Percentiles rank a stretch among this genome's conserved stretches.
These are phyloP conservation scores for Stachybotrys echinatus DNA, from an alignment of 2,329 filamentous ascomycete genomes.

Conservation along the genomic window DNA sequence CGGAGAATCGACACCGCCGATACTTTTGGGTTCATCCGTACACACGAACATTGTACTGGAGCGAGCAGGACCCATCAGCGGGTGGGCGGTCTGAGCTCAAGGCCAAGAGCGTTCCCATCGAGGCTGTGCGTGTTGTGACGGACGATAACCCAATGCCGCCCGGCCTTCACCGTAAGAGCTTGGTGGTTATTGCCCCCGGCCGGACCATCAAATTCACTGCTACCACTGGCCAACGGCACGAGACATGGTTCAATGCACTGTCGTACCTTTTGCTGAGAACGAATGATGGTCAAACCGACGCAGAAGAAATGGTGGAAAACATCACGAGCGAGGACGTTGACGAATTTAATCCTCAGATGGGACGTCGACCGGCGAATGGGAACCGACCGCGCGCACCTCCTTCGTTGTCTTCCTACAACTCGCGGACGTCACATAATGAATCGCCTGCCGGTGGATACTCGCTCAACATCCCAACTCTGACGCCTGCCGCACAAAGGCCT, in stretches of 20 bases:
- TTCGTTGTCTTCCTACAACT: slow-evolving; percentile 78
- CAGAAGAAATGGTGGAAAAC: slow-evolving; percentile 52
- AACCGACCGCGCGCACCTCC: slow-evolving; percentile 49
- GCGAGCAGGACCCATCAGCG: slow-evolving; percentile 76
- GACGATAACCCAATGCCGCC: slow-evolving; percentile 96
- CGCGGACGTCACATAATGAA: slow-evolving; percentile 61
- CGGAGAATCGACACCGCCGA: slow-evolving; percentile 81
- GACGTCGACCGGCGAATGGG: slow-evolving; percentile 22
- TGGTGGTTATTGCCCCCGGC: slow-evolving; percentile 84
- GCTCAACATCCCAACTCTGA: slow-evolving; percentile 52
- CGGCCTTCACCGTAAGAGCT: slow-evolving; percentile 87
- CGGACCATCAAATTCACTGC: slow-evolving; percentile 91
- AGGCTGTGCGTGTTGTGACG: slow-evolving; percentile 83
- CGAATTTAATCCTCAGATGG: slow-evolving; percentile 74
- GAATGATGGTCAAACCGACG: slow-evolving; percentile 55
- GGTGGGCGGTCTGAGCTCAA: slow-evolving; percentile 71
- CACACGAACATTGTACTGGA: slow-evolving; percentile 95
- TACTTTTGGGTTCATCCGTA: slow-evolving; percentile 99
- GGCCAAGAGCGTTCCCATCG: slow-evolving; percentile 88
- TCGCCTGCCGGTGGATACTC: slow-evolving; percentile 49
- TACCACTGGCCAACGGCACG: slow-evolving; percentile 86
- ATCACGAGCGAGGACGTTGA: slow-evolving; percentile 59
- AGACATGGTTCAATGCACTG: slow-evolving; percentile 97
- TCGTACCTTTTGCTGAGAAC: slow-evolving; percentile 86
- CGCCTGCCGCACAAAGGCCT: slow-evolving; percentile 39